Base-by-base conservation (phyloP, 768 basidiomycete species). In the Tylopilus subfusipes region DNA sequence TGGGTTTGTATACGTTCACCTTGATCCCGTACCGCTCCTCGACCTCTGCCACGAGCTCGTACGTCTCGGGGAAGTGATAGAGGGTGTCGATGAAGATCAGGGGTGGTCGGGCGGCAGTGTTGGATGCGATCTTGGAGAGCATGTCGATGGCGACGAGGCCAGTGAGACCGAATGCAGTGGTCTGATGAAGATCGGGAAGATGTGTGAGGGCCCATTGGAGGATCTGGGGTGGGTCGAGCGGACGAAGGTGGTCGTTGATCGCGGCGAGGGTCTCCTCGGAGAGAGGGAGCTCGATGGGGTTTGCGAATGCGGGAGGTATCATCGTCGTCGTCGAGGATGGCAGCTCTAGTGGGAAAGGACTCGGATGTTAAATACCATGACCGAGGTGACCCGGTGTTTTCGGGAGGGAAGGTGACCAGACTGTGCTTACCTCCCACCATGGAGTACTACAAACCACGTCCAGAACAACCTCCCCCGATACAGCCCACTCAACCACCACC, bases 41-140 rank as follows among this genome's bases (percentile, higher is more conserved):
- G 18, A 94, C 90, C n/a, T 85, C 83, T 34, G 86, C 82, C 11
- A 95, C 88, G 42, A 99, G 85, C 53, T 85, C 84, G 64, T 97
- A 87, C 5, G 96, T 98, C 75, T 98, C 92, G 4, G 78, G 76
- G 73, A 99, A 99, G 75, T 98, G 97, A 68, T 98, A 93, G 14
- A 98, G 78, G 0, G 97, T 98, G 75, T 99, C 95, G 68, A 98
- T 73, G 75, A 99, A 98, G 75, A 98, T 93, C 19, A 98, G 80
- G 1, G 94, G 93, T 1, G 90, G 90, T 19, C 31, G 63, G 0
- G 82, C 67, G 12, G 75, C 24, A 80, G 18, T 14, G 2, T 73
- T 67, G 25, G 75, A 55, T 3, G 86, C 85, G 57, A 94, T 76
- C 69, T 90, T 90, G 31, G 90, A 87, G 50, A 98, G 82, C 92